Base-by-base conservation (phyloP, 768 basidiomycete species). In the Pisolithus orientalis region DNA sequence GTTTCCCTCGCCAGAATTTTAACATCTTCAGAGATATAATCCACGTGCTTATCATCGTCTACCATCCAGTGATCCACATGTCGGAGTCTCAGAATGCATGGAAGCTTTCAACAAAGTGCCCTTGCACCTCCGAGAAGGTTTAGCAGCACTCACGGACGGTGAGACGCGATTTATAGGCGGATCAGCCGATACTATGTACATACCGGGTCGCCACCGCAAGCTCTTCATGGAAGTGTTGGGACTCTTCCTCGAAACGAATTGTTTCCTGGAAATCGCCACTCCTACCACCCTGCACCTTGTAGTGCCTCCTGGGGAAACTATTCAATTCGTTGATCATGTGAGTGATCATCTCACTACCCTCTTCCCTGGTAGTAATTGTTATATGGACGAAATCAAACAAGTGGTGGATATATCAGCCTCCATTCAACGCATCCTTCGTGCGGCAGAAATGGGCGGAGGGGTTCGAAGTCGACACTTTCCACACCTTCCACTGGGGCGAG, bases 401-500 rank as follows among this genome's bases (percentile, higher is more conserved):
- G 69, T 75, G 74, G 75, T 77, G 77, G 76, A 76, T 77, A 39
- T 73, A 70, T 59, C 59, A 68, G 16, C 74, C 75, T 7, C 78
- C 76, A 17, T 75, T 75, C 49, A 70, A 77, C 50, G 67, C 74
- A 13, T 64, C 65, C 24, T 79, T 74, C 55, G 77, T 79, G 51
- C 68, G 76, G 14, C 62, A 72, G 43, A 69, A 74, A 49, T 79
- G 78, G 78, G 59, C 56, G 0, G 62, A 71, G 50, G 77, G 76
- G 1, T 70, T 63, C 50, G 77, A 78, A 50, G 77, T 79, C 16
- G 78, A 78, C 53, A 74, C 77, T 8, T 78, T 79, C 58, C 77
- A 79, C 53, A 69, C 74, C 0, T 79, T 77, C 52, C 74, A 76
- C 55, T 78, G 78, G 77, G 75, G 73, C 9, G 75, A 76, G 47